Conservation (phyloP, 2,329 filamentous ascomycete species). For the Claviceps sp. region DNA sequence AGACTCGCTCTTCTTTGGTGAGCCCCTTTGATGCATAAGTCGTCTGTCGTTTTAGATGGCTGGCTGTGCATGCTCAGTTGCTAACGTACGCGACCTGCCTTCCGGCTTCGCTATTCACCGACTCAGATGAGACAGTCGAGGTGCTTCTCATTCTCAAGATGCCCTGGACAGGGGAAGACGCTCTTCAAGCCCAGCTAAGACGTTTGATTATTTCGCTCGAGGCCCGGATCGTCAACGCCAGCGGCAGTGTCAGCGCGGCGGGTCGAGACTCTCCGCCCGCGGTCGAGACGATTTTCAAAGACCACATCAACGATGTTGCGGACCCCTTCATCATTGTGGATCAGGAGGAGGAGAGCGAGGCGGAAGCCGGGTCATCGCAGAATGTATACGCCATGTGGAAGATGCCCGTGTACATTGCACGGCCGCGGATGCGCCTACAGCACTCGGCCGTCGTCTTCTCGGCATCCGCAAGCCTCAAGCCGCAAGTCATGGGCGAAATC, state of each 20-base stretch:
- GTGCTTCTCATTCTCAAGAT: conserved; percentile 57
- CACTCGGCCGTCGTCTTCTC: conserved; percentile 53
- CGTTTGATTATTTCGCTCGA: conserved; percentile 55
- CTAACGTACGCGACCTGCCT: too few species aligned
- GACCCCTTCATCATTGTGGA: conserved; percentile 38
- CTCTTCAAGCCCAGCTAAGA: conserved; percentile 44
- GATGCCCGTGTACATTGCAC: conserved; percentile 40
- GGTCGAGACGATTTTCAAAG: conserved; percentile 48
- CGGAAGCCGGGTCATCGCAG: conserved; percentile 15
- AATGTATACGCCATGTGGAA: conserved; percentile 48
- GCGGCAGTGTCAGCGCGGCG: conserved; percentile 38
- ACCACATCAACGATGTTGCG: conserved; percentile 33
- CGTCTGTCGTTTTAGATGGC: too few species aligned
- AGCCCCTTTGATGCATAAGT: conserved; percentile 11
- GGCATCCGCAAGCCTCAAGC: conserved; percentile 46
- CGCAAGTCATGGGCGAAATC: conserved; percentile 22
- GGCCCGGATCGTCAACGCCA: conserved; percentile 48
- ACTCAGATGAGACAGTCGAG: conserved; percentile 56
- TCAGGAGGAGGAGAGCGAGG: conserved; percentile 19
- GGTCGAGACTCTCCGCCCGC: conserved; percentile 34
- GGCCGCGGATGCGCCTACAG: conserved; percentile 52
- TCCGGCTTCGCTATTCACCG: conserved; percentile 10
- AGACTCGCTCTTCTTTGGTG: conserved; percentile 61
- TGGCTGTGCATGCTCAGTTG: too few species aligned
- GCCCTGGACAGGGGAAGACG: conserved; percentile 42